phyloP scores from a whole-genome alignment of 768 basidiomycete species.

The Boletellus emodensis region DNA sequence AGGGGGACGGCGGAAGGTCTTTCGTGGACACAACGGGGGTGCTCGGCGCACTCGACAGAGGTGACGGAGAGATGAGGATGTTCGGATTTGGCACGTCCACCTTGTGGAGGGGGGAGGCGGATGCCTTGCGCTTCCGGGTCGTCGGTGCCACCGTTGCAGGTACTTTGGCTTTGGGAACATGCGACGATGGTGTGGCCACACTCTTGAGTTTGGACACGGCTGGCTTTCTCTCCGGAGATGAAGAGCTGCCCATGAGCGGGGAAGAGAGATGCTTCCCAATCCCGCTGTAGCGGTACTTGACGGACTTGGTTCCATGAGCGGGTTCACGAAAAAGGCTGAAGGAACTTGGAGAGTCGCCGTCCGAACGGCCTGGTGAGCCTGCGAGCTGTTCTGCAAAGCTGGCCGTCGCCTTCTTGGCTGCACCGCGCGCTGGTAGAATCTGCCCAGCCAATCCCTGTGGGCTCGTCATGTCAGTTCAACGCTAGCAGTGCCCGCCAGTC shows the following conservation, averaged over 20 bases:
- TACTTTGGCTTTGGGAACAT: slow-evolving; percentile 8
- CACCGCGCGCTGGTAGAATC: slow-evolving; percentile 29
- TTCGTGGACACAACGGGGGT: slow-evolving; percentile 10
- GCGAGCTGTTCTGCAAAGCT: slow-evolving; percentile 33
- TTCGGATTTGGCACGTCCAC: slow-evolving; percentile 7
- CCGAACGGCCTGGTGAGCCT: slow-evolving; percentile 24
- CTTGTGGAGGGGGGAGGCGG: slow-evolving; percentile 6
- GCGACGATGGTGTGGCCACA: slow-evolving; percentile 9
- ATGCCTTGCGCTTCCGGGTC: slow-evolving; percentile 29
- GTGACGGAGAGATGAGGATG: slow-evolving; percentile 19
- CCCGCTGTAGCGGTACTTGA: slow-evolving; percentile 33
- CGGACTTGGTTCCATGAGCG: slow-evolving; percentile 18
- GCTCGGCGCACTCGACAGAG: slow-evolving; percentile 25
- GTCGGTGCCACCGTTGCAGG: slow-evolving; percentile 10
- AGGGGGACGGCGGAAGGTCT: slow-evolving; percentile 19
- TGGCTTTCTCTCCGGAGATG: slow-evolving; percentile 29
- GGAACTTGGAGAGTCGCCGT: slow-evolving; percentile 15
- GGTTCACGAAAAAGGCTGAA: slow-evolving; percentile 27
- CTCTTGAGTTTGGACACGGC: slow-evolving; percentile 2
- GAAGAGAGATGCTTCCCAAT: slow-evolving; percentile 33
- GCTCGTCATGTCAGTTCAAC: slow-evolving; percentile 13
- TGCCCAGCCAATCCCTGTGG: slow-evolving; percentile 8
- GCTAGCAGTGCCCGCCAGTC: slow-evolving; percentile 4
- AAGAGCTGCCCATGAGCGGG: slow-evolving; percentile 28
- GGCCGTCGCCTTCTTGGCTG: slow-evolving; percentile 32